Evolutionary conservation across 345 rosid species (phyloP), one percentile per base, ranked within the genome.

Genomic region (Arabis hirsuta): DNA sequence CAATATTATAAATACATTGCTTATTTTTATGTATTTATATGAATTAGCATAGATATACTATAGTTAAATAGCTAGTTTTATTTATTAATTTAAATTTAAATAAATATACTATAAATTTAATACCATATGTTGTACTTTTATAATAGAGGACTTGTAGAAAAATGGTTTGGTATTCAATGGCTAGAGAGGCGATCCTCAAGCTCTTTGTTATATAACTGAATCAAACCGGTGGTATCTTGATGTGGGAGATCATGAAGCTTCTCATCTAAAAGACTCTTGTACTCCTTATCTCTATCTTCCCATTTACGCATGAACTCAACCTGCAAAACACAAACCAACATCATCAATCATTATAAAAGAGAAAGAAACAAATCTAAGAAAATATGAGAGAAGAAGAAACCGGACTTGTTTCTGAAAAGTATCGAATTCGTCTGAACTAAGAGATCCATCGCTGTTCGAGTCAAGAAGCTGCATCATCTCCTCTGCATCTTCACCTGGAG

Each of bases 381-480:
- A n/a, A n/a, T n/a, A n/a, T n/a, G n/a, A 27, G 14, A 22, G n/a
- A 14, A 16, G 7, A 22, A 7, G 19, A 19, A 69, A 45, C 47
- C 47, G 9, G 69, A 91, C 98, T 92, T 88, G 97, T 76, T 94
- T 83, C 69, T 91, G 97, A 59, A 94, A 94, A 45, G 74, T 75
- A 45, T 84, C 83, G 31, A 94, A 94, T 80, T 94, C 98, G 4
- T 94, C 97, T 2, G 91, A 85, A 82, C 97, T 94, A 55, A 94
- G 81, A 73, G 96, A 94, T 16, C 98, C 97, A 62, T 94, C 97
- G 55, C 96, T 91, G 69, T 94, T 89, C 16, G 95, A 82, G 76
- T 94, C 98, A 42, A 94, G 96, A 69, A 89, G 92, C 76, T 81
- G 87, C 96, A 94, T 91, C 98, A 94, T 94, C 84, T 91, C 89